These are phyloP conservation scores for Penicillium daleae DNA, from an alignment of 495 filamentous ascomycete genomes.

Conservation along the genomic window DNA sequence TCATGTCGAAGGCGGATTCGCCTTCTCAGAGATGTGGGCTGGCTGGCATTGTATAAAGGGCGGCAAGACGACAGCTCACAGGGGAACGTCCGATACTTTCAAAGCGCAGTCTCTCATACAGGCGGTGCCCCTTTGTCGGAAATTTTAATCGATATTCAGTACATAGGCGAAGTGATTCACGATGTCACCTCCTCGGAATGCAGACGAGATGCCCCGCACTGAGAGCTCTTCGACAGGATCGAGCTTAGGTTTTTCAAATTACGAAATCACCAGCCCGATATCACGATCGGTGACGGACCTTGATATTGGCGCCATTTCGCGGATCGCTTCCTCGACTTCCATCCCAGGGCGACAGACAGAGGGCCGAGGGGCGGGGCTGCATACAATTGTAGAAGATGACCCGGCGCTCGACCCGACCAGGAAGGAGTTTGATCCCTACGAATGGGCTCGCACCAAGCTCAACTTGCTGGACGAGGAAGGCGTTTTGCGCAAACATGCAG, in stretches of 20 bases:
- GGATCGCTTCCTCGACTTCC: neutral
- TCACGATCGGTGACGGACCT: neutral
- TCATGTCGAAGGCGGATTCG: neutral
- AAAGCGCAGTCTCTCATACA: neutral
- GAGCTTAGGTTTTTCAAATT: neutral
- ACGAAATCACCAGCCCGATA: neutral
- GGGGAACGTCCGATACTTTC: neutral
- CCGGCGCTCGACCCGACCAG: neutral
- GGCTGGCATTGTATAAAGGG: neutral
- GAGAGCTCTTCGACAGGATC: constrained; percentile 1
- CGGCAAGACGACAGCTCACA: neutral
- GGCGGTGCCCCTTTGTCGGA: neutral
- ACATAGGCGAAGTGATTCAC: neutral
- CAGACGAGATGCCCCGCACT: neutral
- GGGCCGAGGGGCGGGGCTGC: neutral
- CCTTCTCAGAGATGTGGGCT: neutral
- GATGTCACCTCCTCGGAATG: neutral
- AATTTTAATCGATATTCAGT: constrained; percentile 1
- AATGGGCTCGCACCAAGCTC: neutral
- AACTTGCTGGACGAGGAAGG: neutral
- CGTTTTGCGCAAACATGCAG: constrained; percentile 21
- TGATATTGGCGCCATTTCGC: neutral
- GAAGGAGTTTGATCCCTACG: neutral
- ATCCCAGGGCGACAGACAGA: neutral
- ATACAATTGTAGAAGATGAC: neutral